A percentile compares a stretch with the other conserved stretches of the same genome.
Conservation (phyloP, 176 grass and related monocot species). For the Zea luxurians region DNA sequence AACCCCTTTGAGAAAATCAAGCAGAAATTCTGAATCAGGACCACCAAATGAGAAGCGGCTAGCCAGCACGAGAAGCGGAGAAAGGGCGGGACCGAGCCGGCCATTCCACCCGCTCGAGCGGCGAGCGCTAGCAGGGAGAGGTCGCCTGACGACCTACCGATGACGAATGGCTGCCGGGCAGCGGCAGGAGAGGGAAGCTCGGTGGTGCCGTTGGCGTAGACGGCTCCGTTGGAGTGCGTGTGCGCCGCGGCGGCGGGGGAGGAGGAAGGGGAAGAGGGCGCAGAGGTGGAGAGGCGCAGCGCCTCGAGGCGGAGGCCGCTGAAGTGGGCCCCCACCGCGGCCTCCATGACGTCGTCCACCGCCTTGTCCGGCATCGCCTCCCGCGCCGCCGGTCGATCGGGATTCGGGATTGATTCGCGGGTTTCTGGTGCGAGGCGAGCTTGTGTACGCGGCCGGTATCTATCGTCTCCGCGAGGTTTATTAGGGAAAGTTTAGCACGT, state of each 20-base stretch:
- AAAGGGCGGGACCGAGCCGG: neutral
- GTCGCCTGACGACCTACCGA: conserved; percentile 38
- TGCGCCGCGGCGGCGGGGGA: neutral
- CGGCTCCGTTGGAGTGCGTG: conserved; percentile 30
- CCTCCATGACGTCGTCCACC: conserved; percentile 81
- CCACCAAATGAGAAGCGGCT: neutral
- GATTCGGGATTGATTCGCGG: conserved; percentile 36
- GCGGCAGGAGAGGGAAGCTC: conserved; percentile 29
- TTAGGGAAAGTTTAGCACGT: too few species aligned
- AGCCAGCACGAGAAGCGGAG: neutral
- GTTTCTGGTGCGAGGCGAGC: neutral
- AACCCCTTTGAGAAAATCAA: conserved; percentile 51
- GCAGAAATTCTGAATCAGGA: neutral
- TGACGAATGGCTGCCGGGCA: conserved; percentile 76
- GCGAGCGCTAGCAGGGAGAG: neutral
- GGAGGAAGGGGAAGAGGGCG: conserved; percentile 74
- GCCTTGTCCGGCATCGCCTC: conserved; percentile 60
- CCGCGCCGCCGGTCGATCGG: conserved; percentile 20
- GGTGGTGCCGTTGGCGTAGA: conserved; percentile 25
- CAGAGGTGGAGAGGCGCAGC: conserved; percentile 58
- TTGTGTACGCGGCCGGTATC: neutral
- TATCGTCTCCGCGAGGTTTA: too few species aligned
- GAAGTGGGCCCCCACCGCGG: conserved; percentile 84
- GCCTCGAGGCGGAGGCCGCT: conserved; percentile 82
- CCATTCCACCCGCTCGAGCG: neutral